phyloP scores from a whole-genome alignment of 139 green algal species.

The Deuterostichococcus epilithicus region DNA sequence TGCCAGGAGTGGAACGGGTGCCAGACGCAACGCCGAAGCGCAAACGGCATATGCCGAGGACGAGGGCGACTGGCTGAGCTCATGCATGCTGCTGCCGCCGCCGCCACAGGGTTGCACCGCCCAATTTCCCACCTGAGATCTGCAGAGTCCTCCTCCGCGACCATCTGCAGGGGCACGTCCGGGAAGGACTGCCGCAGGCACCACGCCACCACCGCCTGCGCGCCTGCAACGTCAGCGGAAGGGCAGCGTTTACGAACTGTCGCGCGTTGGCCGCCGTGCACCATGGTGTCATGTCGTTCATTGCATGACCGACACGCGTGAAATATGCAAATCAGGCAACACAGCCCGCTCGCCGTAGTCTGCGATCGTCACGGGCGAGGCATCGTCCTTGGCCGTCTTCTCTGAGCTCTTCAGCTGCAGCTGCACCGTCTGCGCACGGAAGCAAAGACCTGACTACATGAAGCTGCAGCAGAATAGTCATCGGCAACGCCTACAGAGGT shows the following conservation, averaged over 20 bases:
- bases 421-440: constrained; percentile 61
- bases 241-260: too few species aligned
- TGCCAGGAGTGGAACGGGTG: too few species aligned
- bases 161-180: constrained; percentile 63
- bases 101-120: too few species aligned
- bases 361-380: constrained; percentile 90
- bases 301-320: too few species aligned
- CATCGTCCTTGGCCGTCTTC: constrained; percentile 75
- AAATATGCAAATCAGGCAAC: neutral
- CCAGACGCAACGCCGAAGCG: too few species aligned
- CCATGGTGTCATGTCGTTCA: too few species aligned
- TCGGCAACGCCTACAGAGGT: neutral
- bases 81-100: too few species aligned
- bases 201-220: constrained; percentile 85
- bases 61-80: too few species aligned
- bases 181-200: constrained; percentile 53
- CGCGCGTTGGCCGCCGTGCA: too few species aligned
- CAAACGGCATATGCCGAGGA: too few species aligned
- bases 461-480: neutral
- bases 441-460: neutral
- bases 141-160: constrained; percentile 86
- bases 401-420: constrained; percentile 55
- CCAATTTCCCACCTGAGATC: constrained; percentile 66
- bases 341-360: constrained; percentile 72
- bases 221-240: constrained; percentile 58